phyloP scores from a whole-genome alignment of 2,329 filamentous ascomycete species.

The Pseudogymnoascus sp. region DNA sequence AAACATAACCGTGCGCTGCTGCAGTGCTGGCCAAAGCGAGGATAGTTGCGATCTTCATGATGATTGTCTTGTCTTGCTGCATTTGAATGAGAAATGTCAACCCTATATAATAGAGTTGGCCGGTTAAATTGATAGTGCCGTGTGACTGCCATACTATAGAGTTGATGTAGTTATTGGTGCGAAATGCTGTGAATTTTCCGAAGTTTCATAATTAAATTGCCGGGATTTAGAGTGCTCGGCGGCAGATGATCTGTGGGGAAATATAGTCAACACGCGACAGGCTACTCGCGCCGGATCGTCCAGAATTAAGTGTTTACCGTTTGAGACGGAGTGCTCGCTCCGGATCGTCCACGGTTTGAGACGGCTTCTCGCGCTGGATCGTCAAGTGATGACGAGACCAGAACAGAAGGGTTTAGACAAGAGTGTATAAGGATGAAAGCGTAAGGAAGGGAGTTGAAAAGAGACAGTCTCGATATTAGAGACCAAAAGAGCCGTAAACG shows the following conservation, averaged over 20 bases:
- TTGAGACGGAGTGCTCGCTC: background rate
- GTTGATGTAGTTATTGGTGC: background rate
- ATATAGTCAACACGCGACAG: background rate
- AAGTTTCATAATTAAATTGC: slow-evolving; percentile 5
- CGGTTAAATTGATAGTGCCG: background rate
- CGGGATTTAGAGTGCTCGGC: background rate
- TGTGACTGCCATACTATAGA: slow-evolving; percentile 2
- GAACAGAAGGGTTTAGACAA: no score
- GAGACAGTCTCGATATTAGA: no score
- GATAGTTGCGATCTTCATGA: slow-evolving; percentile 1
- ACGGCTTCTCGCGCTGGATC: no score
- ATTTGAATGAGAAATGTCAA: background rate
- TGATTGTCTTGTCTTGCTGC: background rate
- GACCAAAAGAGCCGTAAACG: no score
- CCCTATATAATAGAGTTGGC: background rate
- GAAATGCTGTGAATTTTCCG: background rate
- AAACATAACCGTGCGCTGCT: slow-evolving; percentile 38
- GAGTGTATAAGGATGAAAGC: no score
- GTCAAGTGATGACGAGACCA: background rate
- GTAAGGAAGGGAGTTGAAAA: no score
- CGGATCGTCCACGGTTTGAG: background rate
- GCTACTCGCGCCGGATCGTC: background rate
- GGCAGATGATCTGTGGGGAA: background rate
- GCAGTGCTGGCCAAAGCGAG: slow-evolving; percentile 27
- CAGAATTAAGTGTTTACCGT: background rate